A percentile compares a stretch with the other conserved stretches of the same genome.
phyloP scores from a whole-genome alignment of 805 yeast genomes.

The Debaryomyces prosopidis region DNA sequence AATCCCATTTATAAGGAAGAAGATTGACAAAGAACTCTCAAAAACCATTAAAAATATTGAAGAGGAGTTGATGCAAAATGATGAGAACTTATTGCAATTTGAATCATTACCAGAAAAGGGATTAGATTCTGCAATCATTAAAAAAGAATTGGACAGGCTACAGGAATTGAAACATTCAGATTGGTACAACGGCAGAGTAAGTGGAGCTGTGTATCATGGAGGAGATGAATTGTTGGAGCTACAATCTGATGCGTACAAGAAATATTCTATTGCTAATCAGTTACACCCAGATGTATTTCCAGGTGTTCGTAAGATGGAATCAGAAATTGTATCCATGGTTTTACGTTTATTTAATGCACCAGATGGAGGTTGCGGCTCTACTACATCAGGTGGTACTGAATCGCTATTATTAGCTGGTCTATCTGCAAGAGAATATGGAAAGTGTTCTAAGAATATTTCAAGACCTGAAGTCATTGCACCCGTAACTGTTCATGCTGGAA shows the following conservation, averaged over 20 bases:
- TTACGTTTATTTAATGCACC: conserved; percentile 82
- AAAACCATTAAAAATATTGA: conserved; percentile 54
- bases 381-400: conserved; percentile 95
- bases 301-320: conserved; percentile 93
- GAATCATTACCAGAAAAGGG: conserved; percentile 62
- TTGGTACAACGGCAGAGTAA: conserved; percentile 84
- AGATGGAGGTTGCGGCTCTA: conserved; percentile 56
- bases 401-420: conserved; percentile 83
- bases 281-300: conserved; percentile 97
- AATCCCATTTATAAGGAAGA: conserved; percentile 54
- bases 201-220: conserved; percentile 97
- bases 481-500: conserved; percentile 88
- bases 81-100: conserved; percentile 46
- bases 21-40: conserved; percentile 61
- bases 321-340: conserved; percentile 93
- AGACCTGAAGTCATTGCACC: conserved; percentile 91
- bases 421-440: conserved; percentile 81
- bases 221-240: conserved; percentile 73
- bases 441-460: conserved; percentile 52
- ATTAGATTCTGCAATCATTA: conserved; percentile 45
- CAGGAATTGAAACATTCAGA: conserved; percentile 60
- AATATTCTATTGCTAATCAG: conserved; percentile 87
- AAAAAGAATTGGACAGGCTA: conserved; percentile 51
- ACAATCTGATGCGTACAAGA: conserved; percentile 75
- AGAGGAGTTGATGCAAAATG: conserved; percentile 54